phyloP scores from a whole-genome alignment of 129 eudicot species.

The Ambrosia trifida region DNA sequence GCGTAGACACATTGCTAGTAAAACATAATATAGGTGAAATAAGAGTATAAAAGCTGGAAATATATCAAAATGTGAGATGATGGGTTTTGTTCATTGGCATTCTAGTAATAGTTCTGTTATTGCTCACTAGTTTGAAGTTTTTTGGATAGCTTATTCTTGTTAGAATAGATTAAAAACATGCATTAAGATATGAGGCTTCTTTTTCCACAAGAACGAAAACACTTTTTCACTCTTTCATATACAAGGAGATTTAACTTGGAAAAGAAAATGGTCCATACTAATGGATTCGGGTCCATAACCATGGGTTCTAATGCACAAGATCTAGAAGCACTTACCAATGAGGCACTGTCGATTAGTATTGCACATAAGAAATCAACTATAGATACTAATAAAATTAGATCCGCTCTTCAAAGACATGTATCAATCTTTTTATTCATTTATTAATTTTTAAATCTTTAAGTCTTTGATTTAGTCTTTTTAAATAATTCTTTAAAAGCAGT shows the following conservation, averaged over 20 bases:
- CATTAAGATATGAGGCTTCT: conserved; percentile 1
- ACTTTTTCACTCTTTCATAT: background rate
- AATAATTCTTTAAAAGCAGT: too few species aligned
- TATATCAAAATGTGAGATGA: too few species aligned
- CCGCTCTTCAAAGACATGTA: conserved; percentile 5
- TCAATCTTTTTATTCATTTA: too few species aligned
- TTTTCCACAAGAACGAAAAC: background rate
- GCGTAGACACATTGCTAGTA: too few species aligned
- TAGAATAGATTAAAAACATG: background rate
- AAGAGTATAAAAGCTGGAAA: too few species aligned
- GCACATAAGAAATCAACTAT: background rate
- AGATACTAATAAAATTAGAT: conserved; percentile 14
- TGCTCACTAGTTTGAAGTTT: too few species aligned
- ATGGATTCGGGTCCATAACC: conserved; percentile 19
- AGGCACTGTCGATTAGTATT: conserved; percentile 12
- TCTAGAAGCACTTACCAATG: conserved; percentile 6
- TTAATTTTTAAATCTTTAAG: too few species aligned
- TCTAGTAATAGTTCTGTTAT: too few species aligned
- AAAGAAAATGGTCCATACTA: background rate
- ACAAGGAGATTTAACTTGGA: background rate
- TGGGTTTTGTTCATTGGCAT: too few species aligned
- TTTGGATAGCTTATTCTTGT: too few species aligned
- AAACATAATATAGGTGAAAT: too few species aligned
- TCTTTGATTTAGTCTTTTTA: too few species aligned
- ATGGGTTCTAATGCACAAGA: conserved; percentile 11